Conservation (phyloP, 345 rosid genomes). For the Citrus maxima region DNA sequence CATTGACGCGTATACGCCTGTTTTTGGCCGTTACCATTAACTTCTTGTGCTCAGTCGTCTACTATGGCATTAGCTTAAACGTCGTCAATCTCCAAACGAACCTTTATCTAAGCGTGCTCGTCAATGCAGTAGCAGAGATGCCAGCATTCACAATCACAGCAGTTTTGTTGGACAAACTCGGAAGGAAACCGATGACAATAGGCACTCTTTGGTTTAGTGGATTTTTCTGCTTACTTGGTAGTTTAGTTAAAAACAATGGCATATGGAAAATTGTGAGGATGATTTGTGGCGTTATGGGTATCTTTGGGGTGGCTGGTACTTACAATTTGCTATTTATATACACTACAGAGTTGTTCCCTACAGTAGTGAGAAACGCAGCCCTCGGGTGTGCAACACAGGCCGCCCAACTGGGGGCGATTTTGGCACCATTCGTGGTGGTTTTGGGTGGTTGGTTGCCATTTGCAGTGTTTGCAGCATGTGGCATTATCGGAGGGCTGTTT, state of each 20-base stretch:
- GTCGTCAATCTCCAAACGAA: slow-evolving; percentile 87
- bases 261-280: slow-evolving; percentile 62
- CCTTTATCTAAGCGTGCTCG: slow-evolving; percentile 65
- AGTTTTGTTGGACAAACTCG: slow-evolving; percentile 53
- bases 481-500: slow-evolving; percentile 65
- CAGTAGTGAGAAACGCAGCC: slow-evolving; percentile 89
- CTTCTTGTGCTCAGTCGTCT: slow-evolving; percentile 70
- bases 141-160: slow-evolving; percentile 84
- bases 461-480: slow-evolving; percentile 61
- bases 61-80: slow-evolving; percentile 90
- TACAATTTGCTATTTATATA: slow-evolving; percentile 83
- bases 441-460: slow-evolving; percentile 69
- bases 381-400: slow-evolving; percentile 85
- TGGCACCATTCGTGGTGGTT: slow-evolving; percentile 86
- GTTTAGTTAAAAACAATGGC: slow-evolving; percentile 36
- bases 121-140: slow-evolving; percentile 81
- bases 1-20: slow-evolving; percentile 58
- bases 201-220: slow-evolving; percentile 86
- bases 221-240: slow-evolving; percentile 57
- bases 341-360: slow-evolving; percentile 81
- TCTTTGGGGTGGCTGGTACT: slow-evolving; percentile 87
- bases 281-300: slow-evolving; percentile 75
- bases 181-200: slow-evolving; percentile 77
- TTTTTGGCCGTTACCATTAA: slow-evolving; percentile 53
- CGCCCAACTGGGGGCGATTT: slow-evolving; percentile 81